Base-by-base conservation (phyloP, 2,329 filamentous ascomycete species). In the Epichloe sylvatica region DNA sequence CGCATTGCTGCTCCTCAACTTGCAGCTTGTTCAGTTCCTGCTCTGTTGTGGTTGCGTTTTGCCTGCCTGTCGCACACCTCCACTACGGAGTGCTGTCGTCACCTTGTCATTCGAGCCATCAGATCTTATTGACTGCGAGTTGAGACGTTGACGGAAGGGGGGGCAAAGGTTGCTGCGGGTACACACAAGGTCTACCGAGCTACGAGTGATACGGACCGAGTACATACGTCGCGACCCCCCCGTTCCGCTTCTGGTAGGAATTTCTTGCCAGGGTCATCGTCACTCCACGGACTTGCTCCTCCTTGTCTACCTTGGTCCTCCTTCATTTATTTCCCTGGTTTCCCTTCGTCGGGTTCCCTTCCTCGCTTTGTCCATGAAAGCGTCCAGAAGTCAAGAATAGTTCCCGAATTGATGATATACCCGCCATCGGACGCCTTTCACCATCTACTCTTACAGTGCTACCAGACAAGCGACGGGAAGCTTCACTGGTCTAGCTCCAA, bases 171-270 rank as follows among this genome's bases (percentile, higher is more conserved):
- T 30, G 41, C 25, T 43, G 41, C 23, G 23, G 41, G 41, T 43
- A 33, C 25, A 30, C 41, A 5, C 41, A 43, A 23, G 4, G 23
- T 30, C 41, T 25, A 30, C 41, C 41, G 23, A 43, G 41, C 25
- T 44, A 17, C 39, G 19, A 30, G 41, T 25, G 3, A 19, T 19
- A 25, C 23, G 23, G 23, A 25, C 6, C 11, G 17, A n/a, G 41
- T 13, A 21, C 19, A 34, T 41, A 15, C 35, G 41, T 25, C 30
- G 13, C 36, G 25, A 25, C 39, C 25, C 38, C 38, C 38, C 45
- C 33, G 40, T 52, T 42, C 51, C 51, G 51, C 37, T 45, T 45
- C 13, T 47, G 44, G 47, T 50, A 45, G 51, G 47, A 52, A 46
- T 52, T 50, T 48, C 39, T 19, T 21, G 6, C 43, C 45, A 35